phyloP scores from a whole-genome alignment of 2,329 filamentous ascomycete species.

The Pestalotiopsis fici region DNA sequence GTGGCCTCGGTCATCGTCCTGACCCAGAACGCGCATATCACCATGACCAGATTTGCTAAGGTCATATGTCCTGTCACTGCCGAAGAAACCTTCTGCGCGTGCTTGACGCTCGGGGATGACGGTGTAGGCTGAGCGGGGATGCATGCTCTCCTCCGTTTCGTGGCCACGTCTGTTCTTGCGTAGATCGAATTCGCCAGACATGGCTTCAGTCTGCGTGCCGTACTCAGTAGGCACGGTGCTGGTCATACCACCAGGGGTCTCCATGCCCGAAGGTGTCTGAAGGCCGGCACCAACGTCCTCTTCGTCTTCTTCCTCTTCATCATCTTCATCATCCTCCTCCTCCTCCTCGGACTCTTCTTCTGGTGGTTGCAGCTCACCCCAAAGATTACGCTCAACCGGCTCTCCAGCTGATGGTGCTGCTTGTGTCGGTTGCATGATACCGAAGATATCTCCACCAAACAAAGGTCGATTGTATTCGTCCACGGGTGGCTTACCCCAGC shows the following conservation, averaged over 20 bases:
- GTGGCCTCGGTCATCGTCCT: conserved; percentile 69
- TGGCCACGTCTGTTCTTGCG: conserved; percentile 83
- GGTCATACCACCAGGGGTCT: conserved; percentile 79
- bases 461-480: conserved; percentile 91
- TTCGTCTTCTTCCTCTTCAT: conserved; percentile 66
- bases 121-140: conserved; percentile 80
- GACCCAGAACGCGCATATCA: conserved; percentile 73
- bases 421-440: conserved; percentile 57
- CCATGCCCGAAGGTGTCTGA: conserved; percentile 74
- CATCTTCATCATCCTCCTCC: conserved; percentile 72
- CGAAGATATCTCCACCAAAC: conserved; percentile 94
- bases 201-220: conserved; percentile 67
- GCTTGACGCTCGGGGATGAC: conserved; percentile 88
- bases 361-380: conserved; percentile 82
- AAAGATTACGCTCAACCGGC: conserved; percentile 81
- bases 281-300: conserved; percentile 65
- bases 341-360: conserved; percentile 63
- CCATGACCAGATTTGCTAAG: conserved; percentile 56
- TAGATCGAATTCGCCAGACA: conserved; percentile 86
- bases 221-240: conserved; percentile 83
- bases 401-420: conserved; percentile 59
- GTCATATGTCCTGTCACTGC: conserved; percentile 91
- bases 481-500: conserved; percentile 93
- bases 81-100: conserved; percentile 90
- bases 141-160: conserved; percentile 79